Base-by-base conservation (phyloP, 352 stramenopile genomes). In the Blastocystis sp. region DNA sequence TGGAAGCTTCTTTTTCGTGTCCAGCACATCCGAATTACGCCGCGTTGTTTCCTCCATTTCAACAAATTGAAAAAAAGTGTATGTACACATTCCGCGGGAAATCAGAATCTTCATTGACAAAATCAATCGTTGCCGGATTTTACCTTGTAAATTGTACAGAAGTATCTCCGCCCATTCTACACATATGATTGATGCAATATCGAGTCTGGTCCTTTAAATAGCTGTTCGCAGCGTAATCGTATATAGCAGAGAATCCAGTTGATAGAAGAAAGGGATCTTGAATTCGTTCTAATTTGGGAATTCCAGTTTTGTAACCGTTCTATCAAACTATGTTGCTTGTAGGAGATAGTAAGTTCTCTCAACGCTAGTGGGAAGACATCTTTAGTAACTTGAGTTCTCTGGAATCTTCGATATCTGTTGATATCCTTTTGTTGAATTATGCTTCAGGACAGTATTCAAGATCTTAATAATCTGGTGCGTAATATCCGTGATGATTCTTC, bases 301-400 rank as follows among this genome's bases (percentile, higher is more conserved):
- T 59, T 59, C 50, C 50, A 59, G 2, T n/a, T n/a, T n/a, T 59
- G 30, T 0, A 3, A n/a, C 50, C 13, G 13, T 59, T 13, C 50
- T 59, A 1, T 64, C 24, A 37, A 64, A 64, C n/a, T 59, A 81
- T 81, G 70, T n/a, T 47, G 20, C 43, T 64, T 34, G 70, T 81
- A 39, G 7, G 20, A 24, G 4, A 63, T 43, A 2, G 13, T 13
- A 0, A 26, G 43, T 37, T 16, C 16, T 18, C 41, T 81, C n/a
- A 81, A 5, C n/a, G 26, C 13, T 81, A 81, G 70, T 81, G 70
- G 70, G 70, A 81, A 43, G 34, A 47, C 30, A 64, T 81, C 24
- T 63, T 59, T 56, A 47, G 45, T 34, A 50, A 81, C 37, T 26
- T 81, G 41, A 81, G 30, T 39, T 8, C 30, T 18, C 13, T 63